These are phyloP conservation scores for Penicillium sp. DNA, from an alignment of 2,329 filamentous ascomycete species.

Conservation along the genomic window DNA sequence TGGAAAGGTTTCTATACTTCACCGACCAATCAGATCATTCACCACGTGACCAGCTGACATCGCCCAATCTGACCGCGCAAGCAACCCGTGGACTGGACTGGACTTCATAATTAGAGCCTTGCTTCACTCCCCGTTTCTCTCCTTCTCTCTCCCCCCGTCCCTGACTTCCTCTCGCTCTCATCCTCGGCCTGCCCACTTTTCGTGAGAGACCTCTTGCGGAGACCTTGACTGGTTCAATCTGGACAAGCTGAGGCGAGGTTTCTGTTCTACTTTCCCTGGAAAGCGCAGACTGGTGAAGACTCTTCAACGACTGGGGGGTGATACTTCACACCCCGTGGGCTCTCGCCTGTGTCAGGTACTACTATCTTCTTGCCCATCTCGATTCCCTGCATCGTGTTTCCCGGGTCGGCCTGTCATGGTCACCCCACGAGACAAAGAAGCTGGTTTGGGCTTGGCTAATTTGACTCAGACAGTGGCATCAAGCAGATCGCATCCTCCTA, in stretches of 20 bases:
- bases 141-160: conserved; percentile 15
- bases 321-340: conserved; percentile 13
- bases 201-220: conserved; percentile 39
- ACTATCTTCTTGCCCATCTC: conserved; percentile 1
- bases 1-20: conserved; percentile 4
- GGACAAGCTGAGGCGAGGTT: conserved; percentile 35
- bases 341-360: conserved; percentile 39
- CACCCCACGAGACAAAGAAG: background rate
- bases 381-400: background rate
- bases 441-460: conserved; percentile 31
- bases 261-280: conserved; percentile 22
- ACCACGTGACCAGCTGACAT: conserved; percentile 15
- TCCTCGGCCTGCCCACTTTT: conserved; percentile 33
- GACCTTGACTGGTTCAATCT: conserved; percentile 45
- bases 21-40: background rate
- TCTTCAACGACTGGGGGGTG: conserved; percentile 24
- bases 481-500: conserved; percentile 20
- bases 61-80: conserved; percentile 8
- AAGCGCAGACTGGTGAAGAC: conserved; percentile 26
- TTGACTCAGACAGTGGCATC: conserved; percentile 35
- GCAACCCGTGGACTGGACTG: background rate
- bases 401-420: background rate
- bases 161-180: conserved; percentile 17
- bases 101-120: conserved; percentile 3
- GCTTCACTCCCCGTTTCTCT: conserved; percentile 13